These are phyloP conservation scores for Corylus avellana DNA, from an alignment of 306 rosid species.

Conservation along the genomic window DNA sequence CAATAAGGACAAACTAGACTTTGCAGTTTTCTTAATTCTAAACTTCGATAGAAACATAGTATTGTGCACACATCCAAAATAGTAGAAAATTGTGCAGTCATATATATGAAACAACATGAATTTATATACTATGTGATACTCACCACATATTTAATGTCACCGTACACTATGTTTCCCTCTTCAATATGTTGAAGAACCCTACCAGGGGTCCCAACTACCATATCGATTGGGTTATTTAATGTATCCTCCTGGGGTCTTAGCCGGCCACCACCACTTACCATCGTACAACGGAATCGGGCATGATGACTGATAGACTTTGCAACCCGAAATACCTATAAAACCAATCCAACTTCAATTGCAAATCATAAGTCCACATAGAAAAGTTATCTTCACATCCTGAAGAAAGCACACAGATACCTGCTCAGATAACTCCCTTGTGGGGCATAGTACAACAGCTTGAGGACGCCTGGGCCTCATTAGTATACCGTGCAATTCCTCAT, in stretches of 20 bases:
- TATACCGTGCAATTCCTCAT: slow-evolving; percentile 69
- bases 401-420: slow-evolving; percentile 57
- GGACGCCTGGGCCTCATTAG: slow-evolving; percentile 87
- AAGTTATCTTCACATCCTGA: slow-evolving; percentile 22
- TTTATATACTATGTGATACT: slow-evolving; percentile 19
- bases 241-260: slow-evolving; percentile 91
- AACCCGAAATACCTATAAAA: slow-evolving; percentile 80
- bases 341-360: slow-evolving; percentile 31
- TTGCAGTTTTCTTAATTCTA: slow-evolving; percentile 1
- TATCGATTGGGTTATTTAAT: slow-evolving; percentile 71
- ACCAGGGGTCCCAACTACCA: slow-evolving; percentile 97
- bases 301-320: slow-evolving; percentile 90
- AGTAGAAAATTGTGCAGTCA: neutral
- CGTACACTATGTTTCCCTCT: slow-evolving; percentile 90
- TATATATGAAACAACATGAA: neutral
- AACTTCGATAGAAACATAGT: neutral
- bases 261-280: slow-evolving; percentile 97
- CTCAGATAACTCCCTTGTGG: slow-evolving; percentile 94
- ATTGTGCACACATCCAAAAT: slow-evolving; percentile 5
- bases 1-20: neutral
- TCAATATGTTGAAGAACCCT: slow-evolving; percentile 93
- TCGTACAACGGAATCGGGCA: slow-evolving; percentile 82
- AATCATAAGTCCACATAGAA: slow-evolving; percentile 7
- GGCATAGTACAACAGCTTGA: slow-evolving; percentile 81
- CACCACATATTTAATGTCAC: slow-evolving; percentile 91